Base-by-base conservation (phyloP, 352 stramenopile species). In the Ochromonadaceae sp. region DNA sequence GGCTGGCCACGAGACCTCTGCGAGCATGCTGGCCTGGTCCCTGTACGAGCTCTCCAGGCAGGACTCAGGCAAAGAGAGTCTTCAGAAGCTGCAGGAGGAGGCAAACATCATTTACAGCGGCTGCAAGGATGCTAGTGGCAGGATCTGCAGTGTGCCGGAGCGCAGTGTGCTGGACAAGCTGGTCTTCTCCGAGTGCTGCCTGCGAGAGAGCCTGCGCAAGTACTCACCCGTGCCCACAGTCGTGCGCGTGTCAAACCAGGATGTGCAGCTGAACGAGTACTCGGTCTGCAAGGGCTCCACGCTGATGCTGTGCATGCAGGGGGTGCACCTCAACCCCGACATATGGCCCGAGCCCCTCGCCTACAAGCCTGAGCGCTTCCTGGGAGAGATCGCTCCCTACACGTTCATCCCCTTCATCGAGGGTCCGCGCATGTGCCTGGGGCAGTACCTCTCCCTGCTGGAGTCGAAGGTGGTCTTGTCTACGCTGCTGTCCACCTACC, bases 401-500 rank as follows among this genome's bases (percentile, higher is more conserved):
- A 81, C 76, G 17, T 82, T 81, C 65, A 41, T 82, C n/a, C 76
- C 76, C 15, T 82, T 82, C 60, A 76, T 82, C 49, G 75, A 79
- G 7, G 76, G 76, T 28, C 76, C 76, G 28, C 52, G 76, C n/a
- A 80, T 74, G 32, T 82, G 76, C 65, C 59, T 82, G 36, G 76
- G 76, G 22, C 75, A 82, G 56, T 70, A 81, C 63, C 59, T 82
- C 34, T 65, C 67, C 25, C 44, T 82, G 22, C 58, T 82, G 12
- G 76, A 82, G 65, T 69, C 58, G 17, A 82, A 82, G 69, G 72
- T 80, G 40, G 69, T 78, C 2, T 31, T 78, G n/a, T 57, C 48
- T 12, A 48, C 68, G 32, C 40, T 78, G n/a, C 44, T 71, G 36
- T 55, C 66, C 34, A 30, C 40, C n/a, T 78, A 72, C 56, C 20